Conservation (phyloP, 495 filamentous ascomycete genomes). For the Annulohypoxylon stygium region DNA sequence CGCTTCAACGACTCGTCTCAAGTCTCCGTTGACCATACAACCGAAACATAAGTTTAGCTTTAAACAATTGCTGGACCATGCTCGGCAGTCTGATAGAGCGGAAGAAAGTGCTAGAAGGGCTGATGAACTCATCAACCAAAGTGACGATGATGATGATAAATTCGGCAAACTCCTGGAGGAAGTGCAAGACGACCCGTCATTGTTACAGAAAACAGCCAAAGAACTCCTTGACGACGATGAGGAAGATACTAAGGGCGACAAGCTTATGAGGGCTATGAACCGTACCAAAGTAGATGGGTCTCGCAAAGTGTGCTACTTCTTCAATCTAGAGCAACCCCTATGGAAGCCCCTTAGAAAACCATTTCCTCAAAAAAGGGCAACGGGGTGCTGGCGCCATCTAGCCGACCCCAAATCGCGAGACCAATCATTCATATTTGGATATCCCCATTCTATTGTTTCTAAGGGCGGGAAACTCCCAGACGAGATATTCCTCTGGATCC, state of each 20-base stretch:
- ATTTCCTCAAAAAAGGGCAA: slow-evolving; percentile 52
- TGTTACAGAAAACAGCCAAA: slow-evolving; percentile 54
- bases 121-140: slow-evolving; percentile 42
- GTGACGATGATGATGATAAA: slow-evolving; percentile 42
- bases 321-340: slow-evolving; percentile 56
- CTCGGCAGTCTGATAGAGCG: slow-evolving; percentile 67
- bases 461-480: slow-evolving; percentile 70
- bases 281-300: slow-evolving; percentile 78
- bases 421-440: slow-evolving; percentile 76
- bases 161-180: slow-evolving; percentile 30
- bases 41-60: slow-evolving; percentile 77
- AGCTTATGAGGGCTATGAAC: slow-evolving; percentile 76
- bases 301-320: slow-evolving; percentile 76
- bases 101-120: slow-evolving; percentile 64
- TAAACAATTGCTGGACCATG: slow-evolving; percentile 71
- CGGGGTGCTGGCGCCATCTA: slow-evolving; percentile 56
- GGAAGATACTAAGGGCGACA: slow-evolving; percentile 66
- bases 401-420: slow-evolving; percentile 65
- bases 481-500: slow-evolving; percentile 79
- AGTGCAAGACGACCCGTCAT: slow-evolving; percentile 39
- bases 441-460: slow-evolving; percentile 70
- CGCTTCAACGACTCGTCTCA: slow-evolving; percentile 44
- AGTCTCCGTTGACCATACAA: slow-evolving; percentile 60
- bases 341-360: slow-evolving; percentile 39
- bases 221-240: slow-evolving; percentile 64